Conservation (phyloP, 768 basidiomycete genomes). For the Pholiota conissans region DNA sequence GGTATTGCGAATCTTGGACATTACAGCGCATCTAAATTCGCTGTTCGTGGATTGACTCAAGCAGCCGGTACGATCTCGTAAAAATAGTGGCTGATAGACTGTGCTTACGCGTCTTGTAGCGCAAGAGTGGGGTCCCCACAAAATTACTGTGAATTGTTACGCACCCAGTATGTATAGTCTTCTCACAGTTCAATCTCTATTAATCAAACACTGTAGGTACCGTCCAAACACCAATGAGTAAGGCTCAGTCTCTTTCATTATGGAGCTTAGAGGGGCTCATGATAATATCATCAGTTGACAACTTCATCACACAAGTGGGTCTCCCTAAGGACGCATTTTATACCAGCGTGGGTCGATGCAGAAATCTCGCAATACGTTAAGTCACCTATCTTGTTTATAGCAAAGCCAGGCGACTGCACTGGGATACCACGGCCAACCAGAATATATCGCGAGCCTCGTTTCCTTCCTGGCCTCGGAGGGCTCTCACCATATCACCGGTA, state of each 20-base stretch:
- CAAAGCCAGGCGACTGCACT: constrained; percentile 11
- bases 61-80: constrained; percentile 36
- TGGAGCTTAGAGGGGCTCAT: background rate
- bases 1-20: constrained; percentile 19
- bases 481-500: constrained; percentile 34
- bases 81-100: too few species aligned
- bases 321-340: constrained; percentile 5
- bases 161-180: constrained; percentile 25
- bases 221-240: constrained; percentile 27
- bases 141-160: constrained; percentile 36
- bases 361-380: background rate
- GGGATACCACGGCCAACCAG: constrained; percentile 25
- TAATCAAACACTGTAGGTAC: background rate
- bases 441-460: constrained; percentile 33
- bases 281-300: background rate
- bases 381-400: background rate
- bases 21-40: constrained; percentile 39
- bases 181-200: background rate
- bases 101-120: constrained; percentile 12
- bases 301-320: constrained; percentile 1
- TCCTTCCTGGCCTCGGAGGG: constrained; percentile 35
- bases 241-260: background rate
- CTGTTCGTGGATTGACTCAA: constrained; percentile 40
- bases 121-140: constrained; percentile 17
- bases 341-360: background rate